Evolutionary conservation across 208 protist genomes (phyloP), one percentile per base, ranked within the genome.

Genomic region (Acanthamoeba lenticulata): DNA sequence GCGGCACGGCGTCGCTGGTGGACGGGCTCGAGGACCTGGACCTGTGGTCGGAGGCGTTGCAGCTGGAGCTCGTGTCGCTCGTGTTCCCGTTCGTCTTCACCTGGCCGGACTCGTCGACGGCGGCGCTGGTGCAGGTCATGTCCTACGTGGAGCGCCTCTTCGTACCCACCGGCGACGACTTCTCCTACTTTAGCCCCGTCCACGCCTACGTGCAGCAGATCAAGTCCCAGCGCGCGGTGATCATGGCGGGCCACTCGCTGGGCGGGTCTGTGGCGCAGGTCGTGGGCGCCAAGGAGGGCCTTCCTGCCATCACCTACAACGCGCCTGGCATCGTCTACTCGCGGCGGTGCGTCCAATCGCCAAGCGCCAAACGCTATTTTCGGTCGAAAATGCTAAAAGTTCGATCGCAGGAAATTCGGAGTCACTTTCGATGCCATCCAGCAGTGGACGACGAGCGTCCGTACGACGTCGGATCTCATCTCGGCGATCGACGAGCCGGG

Each of bases 281-380:
- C 24, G 86, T 92, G 47, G 86, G 86, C 42, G 86, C 86, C 40
- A 92, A 42, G 47, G 55, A 92, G 60, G 34, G 24, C 2, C 55
- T 65, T 29, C 86, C 86, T 15, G 86, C 86, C 34, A 92, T 92
- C 86, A 92, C 86, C 40, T 92, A 92, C 86, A 92, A 92, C 42
- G 86, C 86, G 17, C 86, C 86, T n/a, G 86, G 86, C 36, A 92
- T 89, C 44, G 81, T 89, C 44, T 89, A 89, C 81, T 89, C 81
- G 0, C 81, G 81, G 2, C 45, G 38, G 81, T 89, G 60, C 5
- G 21, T 60, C 52, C 15, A 60, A 60, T 60, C 52, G 11, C 15
- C 21, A 60, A 60, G 52, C 52, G 21, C 52, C 21, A 60, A 60
- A 60, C 52, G 11, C 52, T 11, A 11, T 60, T 60, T 21, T 60